Evolutionary conservation across 306 rosid genomes (phyloP).

Genomic region (Quercus ilex): DNA sequence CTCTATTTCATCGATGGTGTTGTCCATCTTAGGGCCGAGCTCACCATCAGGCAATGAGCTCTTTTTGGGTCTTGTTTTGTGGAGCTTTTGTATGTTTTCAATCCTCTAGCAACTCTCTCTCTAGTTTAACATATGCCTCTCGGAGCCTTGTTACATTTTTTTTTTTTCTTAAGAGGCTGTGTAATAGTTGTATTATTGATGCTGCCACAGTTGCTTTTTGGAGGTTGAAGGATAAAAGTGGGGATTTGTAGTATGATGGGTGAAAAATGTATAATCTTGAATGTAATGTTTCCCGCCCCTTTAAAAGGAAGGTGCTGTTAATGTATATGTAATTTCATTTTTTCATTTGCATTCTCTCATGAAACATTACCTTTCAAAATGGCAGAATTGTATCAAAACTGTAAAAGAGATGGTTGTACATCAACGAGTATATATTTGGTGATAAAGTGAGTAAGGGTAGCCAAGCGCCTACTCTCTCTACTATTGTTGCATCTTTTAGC

Average conservation of each 20-base stretch:
- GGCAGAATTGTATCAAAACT: too few relatives aligned
- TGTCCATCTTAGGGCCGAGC: conserved; percentile 45
- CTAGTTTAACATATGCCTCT: neutral
- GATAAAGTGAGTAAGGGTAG: too few relatives aligned
- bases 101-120: neutral
- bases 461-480: too few relatives aligned
- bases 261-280: neutral
- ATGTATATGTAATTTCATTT: too few relatives aligned
- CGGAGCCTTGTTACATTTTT: neutral
- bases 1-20: conserved; percentile 34
- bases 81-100: neutral
- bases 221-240: neutral
- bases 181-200: neutral
- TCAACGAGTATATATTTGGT: too few relatives aligned
- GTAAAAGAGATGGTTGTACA: too few relatives aligned
- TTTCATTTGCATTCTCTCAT: too few relatives aligned
- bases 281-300: too few relatives aligned
- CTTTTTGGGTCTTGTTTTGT: neutral
- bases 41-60: conserved; percentile 36
- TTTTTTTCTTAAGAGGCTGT: neutral
- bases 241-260: neutral
- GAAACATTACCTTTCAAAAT: too few relatives aligned
- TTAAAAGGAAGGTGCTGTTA: too few relatives aligned
- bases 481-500: too few relatives aligned
- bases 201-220: neutral